Base-by-base conservation (phyloP, 2,329 filamentous ascomycete species). In the Curvularia spicifera region DNA sequence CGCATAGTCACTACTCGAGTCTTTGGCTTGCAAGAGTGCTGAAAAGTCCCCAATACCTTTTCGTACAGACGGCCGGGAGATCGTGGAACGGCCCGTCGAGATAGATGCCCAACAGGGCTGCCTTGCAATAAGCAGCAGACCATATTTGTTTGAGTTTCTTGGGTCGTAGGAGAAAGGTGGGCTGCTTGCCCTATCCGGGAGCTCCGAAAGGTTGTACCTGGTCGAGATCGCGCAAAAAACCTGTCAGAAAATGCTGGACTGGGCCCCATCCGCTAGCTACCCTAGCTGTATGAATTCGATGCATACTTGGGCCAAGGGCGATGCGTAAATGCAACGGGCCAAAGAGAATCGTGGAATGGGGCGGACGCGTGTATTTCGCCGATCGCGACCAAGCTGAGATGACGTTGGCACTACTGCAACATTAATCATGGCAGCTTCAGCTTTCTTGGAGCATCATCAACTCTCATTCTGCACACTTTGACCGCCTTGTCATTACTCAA, bases 281-380 rank as follows among this genome's bases (percentile, higher is more conserved):
- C 18, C 22, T 18, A 37, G 9, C 24, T 3, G 6, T 15, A 4
- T 12, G 5, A n/a, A 18, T 49, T 7, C 31, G 15, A 28, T 26
- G 29, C 5, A 35, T 29, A 15, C 5, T 35, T 18, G 13, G 20
- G 9, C 35, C 35, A 18, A 44, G 13, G 40, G 18, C 20, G 28
- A 10, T 35, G 28, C 49, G 33, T 46, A 51, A 40, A 54, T 54
- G 51, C 39, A 44, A 45, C 28, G 35, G 37, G 46, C 48, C 31
- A 31, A 43, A 43, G 20, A 51, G 28, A 46, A 46, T 22, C 43
- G 20, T 37, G 43, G 35, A 13, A 43, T 53, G 51, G n/a, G 39
- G 51, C 46, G 37, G 51, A 59, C 56, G 56, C 56, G 56, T 59
- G 42, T 59, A 43, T 59, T 12, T 7, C 42, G 48, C 31, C 40